phyloP scores from a whole-genome alignment of 2,329 filamentous ascomycete genomes.

The Whalleya microplaca region DNA sequence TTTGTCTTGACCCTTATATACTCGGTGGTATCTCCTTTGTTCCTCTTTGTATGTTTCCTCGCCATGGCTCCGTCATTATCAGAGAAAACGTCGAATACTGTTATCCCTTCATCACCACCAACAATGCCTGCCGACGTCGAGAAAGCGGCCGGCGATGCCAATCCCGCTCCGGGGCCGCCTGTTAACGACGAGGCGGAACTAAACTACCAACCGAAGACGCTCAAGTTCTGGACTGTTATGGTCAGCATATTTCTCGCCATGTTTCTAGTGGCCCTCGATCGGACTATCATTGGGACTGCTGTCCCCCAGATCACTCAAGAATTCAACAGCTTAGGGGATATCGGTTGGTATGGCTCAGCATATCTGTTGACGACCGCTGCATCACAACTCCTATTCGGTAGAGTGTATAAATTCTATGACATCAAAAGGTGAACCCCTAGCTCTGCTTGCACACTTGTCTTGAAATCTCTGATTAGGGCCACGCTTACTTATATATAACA shows the following conservation, averaged over 20 bases:
- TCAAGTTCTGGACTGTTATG: slow-evolving; percentile 60
- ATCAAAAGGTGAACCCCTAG: slow-evolving; percentile 46
- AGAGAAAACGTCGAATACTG: slow-evolving; percentile 17
- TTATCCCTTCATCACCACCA: slow-evolving; percentile 6
- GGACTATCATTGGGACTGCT: slow-evolving; percentile 60
- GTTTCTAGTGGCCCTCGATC: slow-evolving; percentile 61
- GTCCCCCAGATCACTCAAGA: slow-evolving; percentile 60
- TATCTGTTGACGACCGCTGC: slow-evolving; percentile 64
- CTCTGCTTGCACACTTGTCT: background rate
- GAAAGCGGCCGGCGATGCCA: slow-evolving; percentile 7
- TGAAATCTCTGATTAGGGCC: background rate
- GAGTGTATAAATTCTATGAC: slow-evolving; percentile 58
- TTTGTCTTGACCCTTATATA: background rate
- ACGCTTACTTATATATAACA: slow-evolving; percentile 25
- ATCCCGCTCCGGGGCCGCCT: slow-evolving; percentile 1
- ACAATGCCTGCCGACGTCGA: slow-evolving; percentile 19
- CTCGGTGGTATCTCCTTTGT: background rate
- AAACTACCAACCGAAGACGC: slow-evolving; percentile 55
- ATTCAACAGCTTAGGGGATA: slow-evolving; percentile 60
- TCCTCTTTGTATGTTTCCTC: slow-evolving; percentile 1
- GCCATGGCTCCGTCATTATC: slow-evolving; percentile 22
- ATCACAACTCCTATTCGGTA: slow-evolving; percentile 57
- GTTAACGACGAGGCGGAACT: slow-evolving; percentile 38
- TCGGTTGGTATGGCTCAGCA: slow-evolving; percentile 66
- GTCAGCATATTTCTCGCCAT: slow-evolving; percentile 58